Evolutionary conservation across 169 alveolate genomes (phyloP), one percentile per base, ranked within the genome.

Genomic region (Plasmodium vivax): DNA sequence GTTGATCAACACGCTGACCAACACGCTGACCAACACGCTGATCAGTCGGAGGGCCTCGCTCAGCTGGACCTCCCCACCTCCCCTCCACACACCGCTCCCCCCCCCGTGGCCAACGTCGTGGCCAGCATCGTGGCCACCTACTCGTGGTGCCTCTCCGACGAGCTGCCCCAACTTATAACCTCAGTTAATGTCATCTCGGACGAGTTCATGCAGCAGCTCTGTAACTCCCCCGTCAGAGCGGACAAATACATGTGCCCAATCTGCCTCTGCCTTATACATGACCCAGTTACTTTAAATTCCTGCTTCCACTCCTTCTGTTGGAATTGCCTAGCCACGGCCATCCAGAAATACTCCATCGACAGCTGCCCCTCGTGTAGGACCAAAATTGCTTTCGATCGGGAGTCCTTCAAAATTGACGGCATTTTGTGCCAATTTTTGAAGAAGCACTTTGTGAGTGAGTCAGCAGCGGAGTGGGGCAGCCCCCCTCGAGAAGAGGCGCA

Each of bases 181-280:
- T 88, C 90, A 16, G 79, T 88, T n/a, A 88, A 88, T 30, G 79
- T 79, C 38, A 77, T 75, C n/a, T 88, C 85, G 0, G 94, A 87
- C 71, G 94, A 88, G 23, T 77, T 79, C 72, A 88, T 88, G 90
- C 43, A 79, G 32, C 71, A 51, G 43, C 72, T 77, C 32, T 36
- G 82, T 7, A 79, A 75, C 43, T 47, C 58, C 12, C 16, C 71
- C 34, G 36, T 87, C 6, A 71, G 72, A 1, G 41, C 51, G 16
- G 94, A 87, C 68, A 87, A 87, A n/a, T 87, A 87, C 74, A 87
- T 45, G n/a, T 85, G 82, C 73, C 87, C 82, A 8, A 87, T 87
- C 9, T 87, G 94, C 19, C 19, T 87, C 8, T 87, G 82, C 32
- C 45, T 87, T 43, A 87, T 87, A 3, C 72, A 87, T 43, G 94